A percentile compares a stretch with the other conserved stretches of the same genome.
Conservation (phyloP, 1,284 basidiomycete species). For the Tilletia indica region DNA sequence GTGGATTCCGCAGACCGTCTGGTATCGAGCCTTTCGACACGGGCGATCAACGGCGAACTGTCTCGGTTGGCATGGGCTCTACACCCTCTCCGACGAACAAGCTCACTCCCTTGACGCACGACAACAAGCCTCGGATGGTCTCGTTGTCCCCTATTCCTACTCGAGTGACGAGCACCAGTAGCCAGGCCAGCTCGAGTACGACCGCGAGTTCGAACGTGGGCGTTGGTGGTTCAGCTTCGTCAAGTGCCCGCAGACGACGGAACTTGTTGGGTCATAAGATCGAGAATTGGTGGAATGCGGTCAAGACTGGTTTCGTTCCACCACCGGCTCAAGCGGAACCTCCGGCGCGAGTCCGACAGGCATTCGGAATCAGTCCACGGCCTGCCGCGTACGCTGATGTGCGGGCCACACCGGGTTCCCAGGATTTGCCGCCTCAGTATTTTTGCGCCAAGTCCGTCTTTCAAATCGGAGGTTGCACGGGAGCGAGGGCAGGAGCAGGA, state of each 20-base stretch:
- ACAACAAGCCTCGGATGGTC: constrained; percentile 33
- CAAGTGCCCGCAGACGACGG: constrained; percentile 28
- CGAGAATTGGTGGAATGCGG: constrained; percentile 52
- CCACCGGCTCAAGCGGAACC: constrained; percentile 1
- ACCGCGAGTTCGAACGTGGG: not conserved
- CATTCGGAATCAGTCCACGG: not conserved
- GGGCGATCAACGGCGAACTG: not conserved
- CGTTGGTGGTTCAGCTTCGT: not conserved
- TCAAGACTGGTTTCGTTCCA: constrained; percentile 46
- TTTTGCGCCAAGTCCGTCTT: not conserved
- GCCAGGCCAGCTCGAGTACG: constrained; percentile 1
- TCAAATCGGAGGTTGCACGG: no score
- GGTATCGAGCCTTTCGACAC: not conserved
- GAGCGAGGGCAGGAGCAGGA: no score
- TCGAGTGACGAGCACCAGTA: constrained; percentile 27
- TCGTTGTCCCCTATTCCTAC: constrained; percentile 44
- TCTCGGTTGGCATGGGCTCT: constrained; percentile 8
- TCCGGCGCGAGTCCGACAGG: not conserved
- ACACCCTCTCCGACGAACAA: constrained; percentile 31
- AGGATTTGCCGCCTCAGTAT: not conserved
- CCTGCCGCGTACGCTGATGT: not conserved
- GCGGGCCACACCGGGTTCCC: not conserved
- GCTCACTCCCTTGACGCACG: constrained; percentile 23
- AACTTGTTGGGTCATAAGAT: constrained; percentile 48
- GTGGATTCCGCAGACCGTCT: not conserved